Base-by-base conservation (phyloP, 2,329 filamentous ascomycete species). In the Aspergillus carbonarius region DNA sequence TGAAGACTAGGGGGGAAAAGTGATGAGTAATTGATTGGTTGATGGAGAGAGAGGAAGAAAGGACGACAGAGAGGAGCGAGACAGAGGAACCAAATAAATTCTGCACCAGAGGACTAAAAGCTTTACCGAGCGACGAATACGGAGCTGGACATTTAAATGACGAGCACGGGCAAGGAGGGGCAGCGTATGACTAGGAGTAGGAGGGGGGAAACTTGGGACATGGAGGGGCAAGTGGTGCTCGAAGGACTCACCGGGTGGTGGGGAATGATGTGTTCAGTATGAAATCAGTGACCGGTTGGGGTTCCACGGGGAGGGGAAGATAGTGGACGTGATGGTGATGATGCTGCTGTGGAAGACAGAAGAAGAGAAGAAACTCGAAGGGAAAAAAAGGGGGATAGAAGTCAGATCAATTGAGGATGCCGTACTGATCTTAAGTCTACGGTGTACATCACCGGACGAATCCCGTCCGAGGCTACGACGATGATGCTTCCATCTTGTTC, bases 221-320 rank as follows among this genome's bases (percentile, higher is more conserved):
- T 63, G 62, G 65, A 64, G 66, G 66, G 62, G 62, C 59, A 57
- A 40, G 54, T 55, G 55, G 54, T 60, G 42, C 55, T 57, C 58
- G 57, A 57, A 64, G 63, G 63, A 66, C 72, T 75, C 72, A 76
- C 74, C 74, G 73, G 66, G 63, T 67, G 60, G 66, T 73, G 73
- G 72, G 70, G 68, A 66, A 64, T 70, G 67, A 73, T 67, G 64
- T 58, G 67, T 71, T 75, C 71, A 74, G 67, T 49, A 70, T 75
- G 72, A 74, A 70, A 67, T 69, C 65, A 73, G 46, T 51, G 52
- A 35, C 52, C 54, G 47, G 54, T 42, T 44, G 37, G 37, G 49
- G 50, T 54, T 56, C 42, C 48, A 37, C 49, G 54, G 35, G 12
- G 47, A 35, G 52, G 42, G 27, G 34, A 50, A 35, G 49, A 42